These are phyloP conservation scores for Austroboletus rostrupii DNA, from an alignment of 1,284 basidiomycete genomes.

Conservation along the genomic window DNA sequence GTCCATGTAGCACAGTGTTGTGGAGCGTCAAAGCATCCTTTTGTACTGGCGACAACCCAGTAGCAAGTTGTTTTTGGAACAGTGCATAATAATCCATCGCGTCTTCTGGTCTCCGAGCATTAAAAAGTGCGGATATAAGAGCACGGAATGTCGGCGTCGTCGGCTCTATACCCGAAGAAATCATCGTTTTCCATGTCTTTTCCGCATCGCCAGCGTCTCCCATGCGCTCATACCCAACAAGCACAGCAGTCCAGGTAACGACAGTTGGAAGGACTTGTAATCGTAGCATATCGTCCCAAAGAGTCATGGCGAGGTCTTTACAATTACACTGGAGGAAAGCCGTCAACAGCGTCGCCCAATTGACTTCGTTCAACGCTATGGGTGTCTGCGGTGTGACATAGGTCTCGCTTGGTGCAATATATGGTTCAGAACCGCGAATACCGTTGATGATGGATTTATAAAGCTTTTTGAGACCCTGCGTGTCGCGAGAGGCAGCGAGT, in stretches of 20 bases:
- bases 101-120: constrained; percentile 38
- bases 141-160: constrained; percentile 57
- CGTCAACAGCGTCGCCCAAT: constrained; percentile 61
- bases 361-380: constrained; percentile 49
- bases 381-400: constrained; percentile 34
- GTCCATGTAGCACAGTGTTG: constrained; percentile 61
- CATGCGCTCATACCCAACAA: constrained; percentile 54
- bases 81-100: constrained; percentile 46
- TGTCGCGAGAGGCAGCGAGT: constrained; percentile 35
- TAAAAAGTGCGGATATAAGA: constrained; percentile 54
- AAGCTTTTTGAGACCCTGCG: constrained; percentile 37
- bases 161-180: constrained; percentile 45
- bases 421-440: constrained; percentile 44
- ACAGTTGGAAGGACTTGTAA: constrained; percentile 47
- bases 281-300: constrained; percentile 62
- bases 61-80: constrained; percentile 31
- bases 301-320: constrained; percentile 49
- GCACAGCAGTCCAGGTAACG: constrained; percentile 59
- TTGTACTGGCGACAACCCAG: constrained; percentile 12
- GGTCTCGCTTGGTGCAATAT: constrained; percentile 40
- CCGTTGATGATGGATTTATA: constrained; percentile 49
- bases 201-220: constrained; percentile 46
- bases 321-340: constrained; percentile 53
- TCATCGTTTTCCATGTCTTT: constrained; percentile 60
- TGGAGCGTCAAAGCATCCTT: constrained; percentile 44